Base-by-base conservation (phyloP, 2,329 filamentous ascomycete species). In the Alternaria triticina region DNA sequence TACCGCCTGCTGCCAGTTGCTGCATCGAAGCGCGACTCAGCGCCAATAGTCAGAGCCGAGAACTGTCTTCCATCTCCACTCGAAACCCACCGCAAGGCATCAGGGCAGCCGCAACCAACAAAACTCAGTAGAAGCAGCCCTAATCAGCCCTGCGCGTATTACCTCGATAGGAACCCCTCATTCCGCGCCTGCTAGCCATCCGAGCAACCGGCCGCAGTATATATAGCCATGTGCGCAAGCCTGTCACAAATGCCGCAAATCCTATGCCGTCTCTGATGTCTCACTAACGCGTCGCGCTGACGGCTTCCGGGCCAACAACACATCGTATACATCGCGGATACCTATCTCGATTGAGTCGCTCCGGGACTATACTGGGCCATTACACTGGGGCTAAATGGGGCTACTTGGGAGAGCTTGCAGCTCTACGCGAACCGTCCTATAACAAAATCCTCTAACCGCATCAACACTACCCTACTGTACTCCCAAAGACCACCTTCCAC, bases 401-500 rank as follows among this genome's bases (percentile, higher is more conserved):
- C 51, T 43, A 50, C 33, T 22, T 27, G 13, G n/a, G 28, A 33
- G 20, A 52, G 28, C 47, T 36, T 50, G 28, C 59, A 55, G 28
- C 20, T 54, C 54, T 61, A 59, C 60, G 44, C 60, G 57, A 65
- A 30, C 49, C 30, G 52, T 59, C 54, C 17, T 55, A 22, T 52
- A 33, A 55, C 63, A 47, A 54, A 27, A 36, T 13, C 57, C 36
- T 66, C 65, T 68, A 66, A 51, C 60, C 54, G 20, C 57, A 61
- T 59, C 51, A 12, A 47, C 45, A 27, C 57, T 67, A 57, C 65
- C 62, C 33, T 63, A 43, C 58, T 44, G 27, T 67, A 59, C 58
- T 50, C 55, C 36, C 30, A 54, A 44, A 47, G 36, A 47, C 36
- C 64, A 67, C 64, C 64, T 66, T 67, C 62, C 50, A 44, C 43